phyloP scores from a whole-genome alignment of 345 rosid genomes.

The Leavenworthia alabamica region DNA sequence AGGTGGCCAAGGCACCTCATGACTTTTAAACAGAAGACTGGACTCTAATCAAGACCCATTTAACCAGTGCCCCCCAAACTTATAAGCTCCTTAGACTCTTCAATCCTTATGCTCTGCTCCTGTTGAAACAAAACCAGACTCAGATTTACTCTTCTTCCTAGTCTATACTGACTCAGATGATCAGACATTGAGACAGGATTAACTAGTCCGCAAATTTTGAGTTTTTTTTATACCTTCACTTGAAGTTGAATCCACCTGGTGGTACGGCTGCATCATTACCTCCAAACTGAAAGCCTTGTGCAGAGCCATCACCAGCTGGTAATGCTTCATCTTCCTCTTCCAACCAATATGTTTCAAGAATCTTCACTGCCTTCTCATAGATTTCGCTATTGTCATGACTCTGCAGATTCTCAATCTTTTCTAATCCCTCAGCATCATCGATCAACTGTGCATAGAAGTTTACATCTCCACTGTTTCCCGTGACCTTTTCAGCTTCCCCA shows the following conservation, averaged over 20 bases:
- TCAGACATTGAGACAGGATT: constrained; percentile 1
- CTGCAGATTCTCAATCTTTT: constrained; percentile 77
- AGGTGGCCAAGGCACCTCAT: constrained; percentile 12
- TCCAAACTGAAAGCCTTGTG: constrained; percentile 60
- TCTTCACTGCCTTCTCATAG: constrained; percentile 80
- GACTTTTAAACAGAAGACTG: constrained; percentile 25
- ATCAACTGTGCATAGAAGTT: constrained; percentile 62
- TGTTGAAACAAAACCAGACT: constrained; percentile 22
- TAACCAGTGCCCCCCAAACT: constrained; percentile 11
- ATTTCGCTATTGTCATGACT: constrained; percentile 81
- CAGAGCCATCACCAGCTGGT: constrained; percentile 55
- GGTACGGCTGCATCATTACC: constrained; percentile 51
- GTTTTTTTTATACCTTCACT: constrained; percentile 40
- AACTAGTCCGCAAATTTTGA: not conserved
- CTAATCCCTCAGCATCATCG: constrained; percentile 76
- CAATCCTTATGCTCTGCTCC: constrained; percentile 20
- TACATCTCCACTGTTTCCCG: constrained; percentile 49
- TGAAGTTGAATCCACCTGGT: constrained; percentile 79
- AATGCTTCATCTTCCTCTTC: constrained; percentile 76
- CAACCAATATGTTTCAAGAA: constrained; percentile 76
- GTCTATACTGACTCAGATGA: not conserved
- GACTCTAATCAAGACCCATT: constrained; percentile 25
- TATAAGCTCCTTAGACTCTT: constrained; percentile 4
- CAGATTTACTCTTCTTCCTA: not conserved
- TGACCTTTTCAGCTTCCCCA: constrained; percentile 64